These are phyloP conservation scores for Amphibolis antarctica DNA, from an alignment of 106 monocot genomes.

Conservation along the genomic window DNA sequence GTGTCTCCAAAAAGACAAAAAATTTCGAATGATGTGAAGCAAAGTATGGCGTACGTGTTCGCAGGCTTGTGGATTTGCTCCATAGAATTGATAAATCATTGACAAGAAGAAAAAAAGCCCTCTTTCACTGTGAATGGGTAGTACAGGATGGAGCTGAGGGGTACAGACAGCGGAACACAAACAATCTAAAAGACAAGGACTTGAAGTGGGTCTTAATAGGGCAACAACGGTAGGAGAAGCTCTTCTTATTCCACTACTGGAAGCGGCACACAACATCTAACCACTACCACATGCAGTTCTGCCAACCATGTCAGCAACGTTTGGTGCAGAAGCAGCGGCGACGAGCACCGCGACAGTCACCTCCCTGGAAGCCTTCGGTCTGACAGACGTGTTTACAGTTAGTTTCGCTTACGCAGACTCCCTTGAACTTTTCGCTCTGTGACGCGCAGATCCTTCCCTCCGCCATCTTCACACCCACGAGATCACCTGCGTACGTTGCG, in stretches of 20 bases:
- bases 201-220: background rate
- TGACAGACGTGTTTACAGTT: constrained; percentile 25
- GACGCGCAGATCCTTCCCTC: constrained; percentile 19
- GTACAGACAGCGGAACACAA: too few species aligned
- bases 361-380: constrained; percentile 25
- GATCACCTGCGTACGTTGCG: background rate
- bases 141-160: too few species aligned
- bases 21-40: too few species aligned
- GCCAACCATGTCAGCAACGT: background rate
- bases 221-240: background rate
- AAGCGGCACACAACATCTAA: too few species aligned
- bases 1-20: too few species aligned
- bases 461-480: constrained; percentile 11
- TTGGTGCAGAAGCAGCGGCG: constrained; percentile 23
- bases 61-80: too few species aligned
- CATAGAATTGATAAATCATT: too few species aligned
- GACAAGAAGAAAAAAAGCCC: too few species aligned
- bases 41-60: too few species aligned
- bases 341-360: constrained; percentile 11
- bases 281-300: background rate
- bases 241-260: background rate
- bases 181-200: too few species aligned
- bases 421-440: constrained; percentile 25
- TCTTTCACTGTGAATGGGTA: too few species aligned
- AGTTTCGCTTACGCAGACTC: constrained; percentile 8